These are phyloP conservation scores for Trichothecium sympodiale DNA, from an alignment of 2,329 filamentous ascomycete genomes.

Conservation along the genomic window DNA sequence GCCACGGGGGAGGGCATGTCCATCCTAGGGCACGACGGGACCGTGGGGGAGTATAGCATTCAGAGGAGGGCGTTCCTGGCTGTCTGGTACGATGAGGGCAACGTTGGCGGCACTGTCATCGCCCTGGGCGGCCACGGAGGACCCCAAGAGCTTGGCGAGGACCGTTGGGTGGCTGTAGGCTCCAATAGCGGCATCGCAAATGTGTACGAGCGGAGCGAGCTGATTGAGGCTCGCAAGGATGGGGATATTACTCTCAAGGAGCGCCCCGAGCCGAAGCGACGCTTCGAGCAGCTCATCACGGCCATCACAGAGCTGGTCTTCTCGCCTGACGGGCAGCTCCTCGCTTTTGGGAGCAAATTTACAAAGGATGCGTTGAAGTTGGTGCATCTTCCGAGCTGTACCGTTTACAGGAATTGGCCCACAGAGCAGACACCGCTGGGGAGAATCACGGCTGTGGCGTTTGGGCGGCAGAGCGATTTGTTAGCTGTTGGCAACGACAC, in stretches of 20 bases:
- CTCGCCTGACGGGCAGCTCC: constrained; percentile 77
- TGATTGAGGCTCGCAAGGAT: constrained; percentile 31
- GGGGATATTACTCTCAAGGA: constrained; percentile 44
- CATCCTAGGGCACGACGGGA: constrained; percentile 75
- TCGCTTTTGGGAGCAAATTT: constrained; percentile 76
- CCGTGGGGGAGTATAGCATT: constrained; percentile 82
- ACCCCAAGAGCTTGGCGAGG: constrained; percentile 54
- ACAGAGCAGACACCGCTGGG: constrained; percentile 83
- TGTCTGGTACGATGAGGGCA: constrained; percentile 84
- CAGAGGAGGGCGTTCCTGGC: constrained; percentile 57
- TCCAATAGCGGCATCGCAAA: constrained; percentile 84
- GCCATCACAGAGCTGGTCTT: constrained; percentile 71
- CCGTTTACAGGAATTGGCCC: constrained; percentile 95
- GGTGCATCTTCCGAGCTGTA: constrained; percentile 84
- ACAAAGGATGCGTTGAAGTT: constrained; percentile 82
- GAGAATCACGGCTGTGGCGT: constrained; percentile 64
- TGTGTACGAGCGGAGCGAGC: constrained; percentile 72
- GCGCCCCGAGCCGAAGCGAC: constrained; percentile 59
- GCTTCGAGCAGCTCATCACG: constrained; percentile 79
- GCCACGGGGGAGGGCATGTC: constrained; percentile 69
- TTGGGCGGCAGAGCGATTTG: constrained; percentile 53
- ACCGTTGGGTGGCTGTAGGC: constrained; percentile 83
- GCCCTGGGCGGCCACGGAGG: constrained; percentile 62
- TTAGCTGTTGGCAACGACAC: constrained; percentile 81
- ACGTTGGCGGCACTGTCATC: constrained; percentile 73